These are phyloP conservation scores for Ogataea methanolica DNA, from an alignment of 805 yeast species.

Conservation along the genomic window DNA sequence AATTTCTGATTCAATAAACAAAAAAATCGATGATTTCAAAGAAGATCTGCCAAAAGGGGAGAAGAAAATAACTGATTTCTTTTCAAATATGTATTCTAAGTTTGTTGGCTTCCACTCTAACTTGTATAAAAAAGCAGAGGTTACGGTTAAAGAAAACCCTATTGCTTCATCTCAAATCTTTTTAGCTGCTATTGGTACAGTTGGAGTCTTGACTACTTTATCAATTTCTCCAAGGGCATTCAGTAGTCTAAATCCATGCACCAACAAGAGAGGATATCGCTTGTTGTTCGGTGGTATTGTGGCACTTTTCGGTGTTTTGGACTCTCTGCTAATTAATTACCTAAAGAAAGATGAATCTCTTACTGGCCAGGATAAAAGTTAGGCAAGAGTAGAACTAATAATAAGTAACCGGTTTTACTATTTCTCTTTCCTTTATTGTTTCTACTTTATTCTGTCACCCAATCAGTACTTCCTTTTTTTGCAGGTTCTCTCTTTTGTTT, in stretches of 20 bases:
- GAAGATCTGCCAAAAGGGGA: constrained; percentile 17
- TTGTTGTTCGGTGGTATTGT: constrained; percentile 7
- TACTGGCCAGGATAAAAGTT: not conserved
- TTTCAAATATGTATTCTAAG: constrained; percentile 10
- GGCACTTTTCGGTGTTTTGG: constrained; percentile 14
- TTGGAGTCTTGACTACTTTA: constrained; percentile 12
- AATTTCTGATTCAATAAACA: constrained; percentile 2
- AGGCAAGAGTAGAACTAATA: no score
- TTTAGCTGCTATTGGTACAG: constrained; percentile 17
- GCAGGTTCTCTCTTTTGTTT: no score
- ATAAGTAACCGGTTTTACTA: no score
- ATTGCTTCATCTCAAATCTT: constrained; percentile 18
- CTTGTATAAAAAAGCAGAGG: constrained; percentile 10
- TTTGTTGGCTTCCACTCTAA: constrained; percentile 8
- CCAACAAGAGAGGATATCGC: constrained; percentile 6
- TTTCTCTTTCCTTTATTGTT: no score
- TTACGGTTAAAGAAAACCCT: constrained; percentile 18
- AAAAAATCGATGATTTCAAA: constrained; percentile 17
- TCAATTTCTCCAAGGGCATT: constrained; percentile 13
- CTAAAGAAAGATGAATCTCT: constrained; percentile 11
- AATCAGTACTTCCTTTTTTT: no score
- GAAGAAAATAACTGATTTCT: constrained; percentile 11
- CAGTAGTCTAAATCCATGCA: constrained; percentile 5
- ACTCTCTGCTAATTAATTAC: constrained; percentile 14
- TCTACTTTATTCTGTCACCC: no score